phyloP scores from a whole-genome alignment of 2,329 filamentous ascomycete genomes.

The Macrophomina phaseolina region DNA sequence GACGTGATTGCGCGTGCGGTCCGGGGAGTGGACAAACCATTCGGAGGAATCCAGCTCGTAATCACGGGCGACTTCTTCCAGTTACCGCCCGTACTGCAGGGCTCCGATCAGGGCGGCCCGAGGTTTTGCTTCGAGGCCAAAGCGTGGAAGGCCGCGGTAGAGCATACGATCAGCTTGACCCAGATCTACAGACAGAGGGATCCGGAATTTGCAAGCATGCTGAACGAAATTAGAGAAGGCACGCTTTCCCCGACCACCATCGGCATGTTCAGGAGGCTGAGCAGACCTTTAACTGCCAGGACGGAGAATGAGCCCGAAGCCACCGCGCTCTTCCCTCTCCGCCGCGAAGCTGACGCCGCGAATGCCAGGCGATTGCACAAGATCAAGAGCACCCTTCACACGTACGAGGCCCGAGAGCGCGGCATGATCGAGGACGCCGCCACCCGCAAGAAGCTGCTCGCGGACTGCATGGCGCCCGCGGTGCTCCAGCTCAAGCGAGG shows the following conservation, averaged over 20 bases:
- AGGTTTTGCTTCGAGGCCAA: slow-evolving; percentile 57
- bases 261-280: background rate
- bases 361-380: background rate
- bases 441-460: slow-evolving; percentile 4
- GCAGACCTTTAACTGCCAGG: background rate
- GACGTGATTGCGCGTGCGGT: slow-evolving; percentile 55
- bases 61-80: slow-evolving; percentile 67
- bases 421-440: background rate
- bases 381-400: background rate
- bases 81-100: slow-evolving; percentile 55
- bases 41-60: slow-evolving; percentile 60
- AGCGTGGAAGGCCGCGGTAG: slow-evolving; percentile 51
- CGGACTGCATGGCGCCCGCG: background rate
- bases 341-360: background rate
- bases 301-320: background rate
- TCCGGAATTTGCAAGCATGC: background rate
- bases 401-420: background rate
- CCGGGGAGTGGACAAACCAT: slow-evolving; percentile 36
- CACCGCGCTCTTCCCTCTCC: slow-evolving; percentile 5
- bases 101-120: slow-evolving; percentile 36
- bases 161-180: slow-evolving; percentile 4
- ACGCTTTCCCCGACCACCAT: background rate
- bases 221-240: slow-evolving; percentile 13
- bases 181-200: slow-evolving; percentile 15
- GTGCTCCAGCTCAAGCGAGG: background rate